Evolutionary conservation across 176 grass and related monocot genomes (phyloP).

Genomic region (Zoysia japonica): DNA sequence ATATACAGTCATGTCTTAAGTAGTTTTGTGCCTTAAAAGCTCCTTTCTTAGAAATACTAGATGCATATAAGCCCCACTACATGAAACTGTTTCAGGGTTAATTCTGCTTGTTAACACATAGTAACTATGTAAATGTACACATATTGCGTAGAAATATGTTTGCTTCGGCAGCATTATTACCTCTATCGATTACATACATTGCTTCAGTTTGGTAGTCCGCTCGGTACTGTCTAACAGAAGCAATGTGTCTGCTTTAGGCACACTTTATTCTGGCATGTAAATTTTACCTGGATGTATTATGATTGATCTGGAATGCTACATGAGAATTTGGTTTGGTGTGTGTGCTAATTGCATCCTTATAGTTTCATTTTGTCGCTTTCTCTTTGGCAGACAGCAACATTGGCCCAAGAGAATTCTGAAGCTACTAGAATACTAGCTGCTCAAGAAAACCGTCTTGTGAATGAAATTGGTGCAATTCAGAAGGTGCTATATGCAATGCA

Average conservation of each 20-base stretch:
- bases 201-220: not conserved
- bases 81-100: not conserved
- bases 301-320: not conserved
- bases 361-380: not conserved
- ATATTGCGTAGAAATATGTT: not conserved
- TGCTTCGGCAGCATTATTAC: not conserved
- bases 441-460: constrained; percentile 65
- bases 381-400: constrained; percentile 52
- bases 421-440: constrained; percentile 58
- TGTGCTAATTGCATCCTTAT: constrained; percentile 7
- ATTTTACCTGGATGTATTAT: not conserved
- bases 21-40: not conserved
- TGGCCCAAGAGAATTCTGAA: constrained; percentile 79
- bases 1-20: too few species aligned
- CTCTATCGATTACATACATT: not conserved
- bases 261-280: not conserved
- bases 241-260: not conserved
- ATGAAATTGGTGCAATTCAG: constrained; percentile 73
- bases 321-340: not conserved
- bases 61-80: not conserved
- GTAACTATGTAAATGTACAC: not conserved
- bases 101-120: not conserved
- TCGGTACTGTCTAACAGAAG: not conserved
- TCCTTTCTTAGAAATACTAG: not conserved
- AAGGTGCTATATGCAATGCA: constrained; percentile 79